Conservation (phyloP, 768 basidiomycete genomes). For the Naganishia randhawae region DNA sequence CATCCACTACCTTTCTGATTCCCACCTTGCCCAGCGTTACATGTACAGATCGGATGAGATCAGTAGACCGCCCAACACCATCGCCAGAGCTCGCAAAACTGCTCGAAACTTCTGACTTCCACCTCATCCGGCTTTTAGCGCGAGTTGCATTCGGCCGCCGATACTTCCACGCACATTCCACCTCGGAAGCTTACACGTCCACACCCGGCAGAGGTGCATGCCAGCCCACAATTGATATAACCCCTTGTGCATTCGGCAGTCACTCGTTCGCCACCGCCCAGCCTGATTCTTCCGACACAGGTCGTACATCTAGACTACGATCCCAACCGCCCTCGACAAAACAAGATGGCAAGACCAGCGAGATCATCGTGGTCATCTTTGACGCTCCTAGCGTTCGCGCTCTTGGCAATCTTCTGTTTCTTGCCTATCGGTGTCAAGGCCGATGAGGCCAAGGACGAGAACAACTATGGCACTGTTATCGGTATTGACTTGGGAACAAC, state of each 20-base stretch:
- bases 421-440: slow-evolving; percentile 69
- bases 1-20: too few species aligned
- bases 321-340: neutral
- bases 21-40: too few species aligned
- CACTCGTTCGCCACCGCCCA: neutral
- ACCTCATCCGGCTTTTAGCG: slow-evolving; percentile 4
- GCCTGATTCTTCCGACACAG: neutral
- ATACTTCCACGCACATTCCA: slow-evolving; percentile 3
- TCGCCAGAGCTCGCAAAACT: too few species aligned
- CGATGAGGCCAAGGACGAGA: slow-evolving; percentile 54
- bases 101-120: slow-evolving; percentile 19
- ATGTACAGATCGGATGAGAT: too few species aligned
- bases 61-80: too few species aligned
- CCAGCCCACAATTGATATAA: neutral
- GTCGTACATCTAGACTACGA: slow-evolving; percentile 12
- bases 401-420: slow-evolving; percentile 69
- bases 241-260: neutral
- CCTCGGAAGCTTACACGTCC: slow-evolving; percentile 8
- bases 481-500: slow-evolving; percentile 86
- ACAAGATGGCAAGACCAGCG: slow-evolving; percentile 11
- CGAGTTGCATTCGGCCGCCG: neutral
- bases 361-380: slow-evolving; percentile 28
- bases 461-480: slow-evolving; percentile 87
- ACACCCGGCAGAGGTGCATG: neutral
- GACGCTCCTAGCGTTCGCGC: slow-evolving; percentile 54